Base-by-base conservation (phyloP, 257 asterid species). In the Ballota nigra region DNA sequence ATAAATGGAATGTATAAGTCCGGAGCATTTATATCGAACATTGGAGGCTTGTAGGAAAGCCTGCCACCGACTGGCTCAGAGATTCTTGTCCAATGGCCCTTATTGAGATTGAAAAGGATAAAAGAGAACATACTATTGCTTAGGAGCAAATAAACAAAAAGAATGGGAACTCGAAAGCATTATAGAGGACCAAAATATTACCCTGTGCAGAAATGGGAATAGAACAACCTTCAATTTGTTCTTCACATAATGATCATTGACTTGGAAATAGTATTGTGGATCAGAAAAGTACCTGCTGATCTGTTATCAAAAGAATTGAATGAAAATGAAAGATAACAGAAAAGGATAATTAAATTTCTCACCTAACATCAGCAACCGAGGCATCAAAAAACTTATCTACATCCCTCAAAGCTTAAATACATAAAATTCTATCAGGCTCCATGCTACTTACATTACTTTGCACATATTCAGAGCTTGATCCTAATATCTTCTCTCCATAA, bases 11-110 rank as follows among this genome's bases (percentile, higher is more conserved):
- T 85, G 77, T 83, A 85, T 66, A 85, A 76, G 71, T 85, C 90
- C 0, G 90, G 90, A 20, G 90, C 90, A 74, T 85, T 85, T 71
- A 85, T 85, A 73, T 85, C 90, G 19, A 78, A 83, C 53, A 85
- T 83, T n/a, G 90, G 90, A 52, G 90, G 90, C 72, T 85, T 85
- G 82, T 85, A 85, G 3, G 87, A 85, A 26, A 85, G 87, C 78
- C 87, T 80, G 8, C 87, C 90, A 65, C 90, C 86, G 5, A 85
- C 90, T 18, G 90, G 90, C 76, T 85, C 90, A 0, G 80, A 78
- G 74, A 85, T 85, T 80, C 90, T 85, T 15, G 90, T 85, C 90
- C 90, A 85, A 40, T 85, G 90, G 68, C 87, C 87, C 90, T 85
- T 74, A 72, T 58, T 16, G 45, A 61, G 63, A 82, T 56, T 24